These are phyloP conservation scores for Phytopythium chamaehyphon DNA, from an alignment of 352 stramenopile species.

Conservation along the genomic window DNA sequence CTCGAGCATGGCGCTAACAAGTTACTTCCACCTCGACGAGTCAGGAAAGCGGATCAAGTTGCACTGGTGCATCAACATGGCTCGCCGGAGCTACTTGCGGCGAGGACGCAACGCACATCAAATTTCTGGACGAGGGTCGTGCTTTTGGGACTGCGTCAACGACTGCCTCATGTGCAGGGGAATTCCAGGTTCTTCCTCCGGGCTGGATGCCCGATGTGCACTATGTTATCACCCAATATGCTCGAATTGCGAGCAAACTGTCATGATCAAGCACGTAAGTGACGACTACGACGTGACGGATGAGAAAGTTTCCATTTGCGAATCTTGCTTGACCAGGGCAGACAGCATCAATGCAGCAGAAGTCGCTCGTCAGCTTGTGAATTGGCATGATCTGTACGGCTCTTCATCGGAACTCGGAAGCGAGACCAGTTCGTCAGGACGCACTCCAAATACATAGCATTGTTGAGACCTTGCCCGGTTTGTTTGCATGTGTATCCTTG, in stretches of 20 bases:
- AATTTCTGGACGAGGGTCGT: no score
- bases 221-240: conserved; percentile 30
- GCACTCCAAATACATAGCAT: no score
- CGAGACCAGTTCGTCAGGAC: no score
- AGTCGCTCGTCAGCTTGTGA: background rate
- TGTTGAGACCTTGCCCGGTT: no score
- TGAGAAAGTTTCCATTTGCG: conserved; percentile 23
- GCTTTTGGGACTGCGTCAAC: no score
- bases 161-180: no score
- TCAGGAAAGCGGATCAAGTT: background rate
- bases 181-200: no score
- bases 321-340: conserved; percentile 13
- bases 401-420: no score
- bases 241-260: conserved; percentile 27
- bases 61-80: background rate
- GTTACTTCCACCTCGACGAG: background rate
- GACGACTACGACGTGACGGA: conserved; percentile 19
- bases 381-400: no score
- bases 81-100: background rate
- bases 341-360: background rate
- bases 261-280: conserved; percentile 24
- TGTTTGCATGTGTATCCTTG: no score
- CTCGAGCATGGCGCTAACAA: background rate
- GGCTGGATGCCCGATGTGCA: conserved; percentile 6
- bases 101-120: no score